Base-by-base conservation (phyloP, 2,329 filamentous ascomycete species). In the Spiromastix sp. region DNA sequence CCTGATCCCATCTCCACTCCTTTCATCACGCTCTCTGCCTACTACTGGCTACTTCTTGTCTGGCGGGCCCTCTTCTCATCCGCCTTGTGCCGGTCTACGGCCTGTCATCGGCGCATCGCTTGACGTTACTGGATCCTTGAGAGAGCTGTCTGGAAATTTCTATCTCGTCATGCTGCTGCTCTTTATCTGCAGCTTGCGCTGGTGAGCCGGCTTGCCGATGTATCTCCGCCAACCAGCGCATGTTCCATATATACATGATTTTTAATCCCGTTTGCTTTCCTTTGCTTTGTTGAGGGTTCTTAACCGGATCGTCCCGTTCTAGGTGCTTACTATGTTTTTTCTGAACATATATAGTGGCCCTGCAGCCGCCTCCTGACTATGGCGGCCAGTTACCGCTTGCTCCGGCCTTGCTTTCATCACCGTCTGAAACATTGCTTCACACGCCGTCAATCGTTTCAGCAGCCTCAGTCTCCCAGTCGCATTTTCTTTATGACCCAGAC, bases 321-420 rank as follows among this genome's bases (percentile, higher is more conserved):
- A 33, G 26, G 28, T 21, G 26, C 24, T 32, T 32, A 20, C 15
- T 21, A 18, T 32, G 11, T 17, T 33, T 24, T 26, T n/a, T n/a
- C n/a, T n/a, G n/a, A n/a, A n/a, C n/a, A 34, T 34, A 35, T 36
- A 43, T 38, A 51, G 48, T 51, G 47, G 42, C 45, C 38, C 36
- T 45, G 34, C 42, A 32, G 38, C 37, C 28, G 30, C 43, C 42
- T 34, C 38, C 38, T 44, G 33, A 9, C 5, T 38, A 50, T 50
- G 48, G 48, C 45, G 44, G 40, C 42, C 47, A 45, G 41, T 34
- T 42, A 44, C 45, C 43, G 45, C 41, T 45, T 20, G 26, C 39
- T 26, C 36, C 39, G 34, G 33, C 34, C 4, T 20, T 30, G 29
- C 48, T 47, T 44, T 47, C 42, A 34, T 41, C 28, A 27, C 34